Base-by-base conservation (phyloP, 805 yeast genomes). In the Monosporozyma siamensis region DNA sequence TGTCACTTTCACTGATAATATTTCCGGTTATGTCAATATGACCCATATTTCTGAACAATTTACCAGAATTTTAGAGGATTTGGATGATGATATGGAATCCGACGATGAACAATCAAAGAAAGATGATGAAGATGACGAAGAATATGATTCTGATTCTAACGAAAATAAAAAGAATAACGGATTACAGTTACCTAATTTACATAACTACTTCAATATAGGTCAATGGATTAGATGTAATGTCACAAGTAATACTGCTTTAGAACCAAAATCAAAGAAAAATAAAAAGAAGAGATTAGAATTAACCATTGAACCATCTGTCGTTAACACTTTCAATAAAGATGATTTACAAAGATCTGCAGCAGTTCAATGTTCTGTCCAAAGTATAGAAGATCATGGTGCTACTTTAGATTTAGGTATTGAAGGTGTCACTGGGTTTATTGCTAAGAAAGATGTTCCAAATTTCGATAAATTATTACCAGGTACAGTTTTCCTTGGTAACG, bases 321-420 rank as follows among this genome's bases (percentile, higher is more conserved):
- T 83, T 10, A 92, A 92, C 56, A 67, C 70, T 17, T 64, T 88
- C 44, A 72, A 67, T 7, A 74, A 68, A 4, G 88, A 80, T 36
- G 97, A 88, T 58, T 63, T 84, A 39, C 63, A 68, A 5, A 87
- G 86, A 35, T 69, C 75, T 45, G 40, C 58, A 12, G 57, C 82
- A 4, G 57, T 92, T 2, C 98, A 92, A 64, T 89, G 79, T 20
- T 70, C 85, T 2, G 78, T 92, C 18, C 72, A 70, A 47, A 81
- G 94, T 38, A 64, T 85, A 20, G 97, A 92, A 70, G 99, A 92
- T 59, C 96, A 87, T 59, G 98, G 98, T 64, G 74, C 78, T 20
- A 75, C 85, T 44, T 64, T 90, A 34, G 82, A 80, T 51, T 61
- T 82, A 31, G 97, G 97, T 26, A 58, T 71, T 40, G 61, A 61